Conservation (phyloP, 2,329 filamentous ascomycete genomes). For the Ophiostoma angusticollis region DNA sequence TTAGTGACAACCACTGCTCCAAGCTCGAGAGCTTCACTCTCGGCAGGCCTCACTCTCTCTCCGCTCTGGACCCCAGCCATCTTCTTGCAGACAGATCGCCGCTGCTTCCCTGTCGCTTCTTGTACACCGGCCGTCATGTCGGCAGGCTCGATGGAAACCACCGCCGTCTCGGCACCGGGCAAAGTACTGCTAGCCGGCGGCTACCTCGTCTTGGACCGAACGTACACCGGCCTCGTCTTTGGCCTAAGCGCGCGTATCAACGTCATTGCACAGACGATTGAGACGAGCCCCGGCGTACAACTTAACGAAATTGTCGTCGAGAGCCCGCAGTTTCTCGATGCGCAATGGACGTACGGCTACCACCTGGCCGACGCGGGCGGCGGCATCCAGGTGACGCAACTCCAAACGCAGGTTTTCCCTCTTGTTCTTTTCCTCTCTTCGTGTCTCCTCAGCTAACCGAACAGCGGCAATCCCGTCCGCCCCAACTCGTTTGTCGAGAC, state of each 20-base stretch:
- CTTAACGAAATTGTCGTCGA: conserved; percentile 66
- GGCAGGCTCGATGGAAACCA: conserved; percentile 18
- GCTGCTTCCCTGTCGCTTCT: no score
- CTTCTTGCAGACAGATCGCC: no score
- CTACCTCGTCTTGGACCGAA: conserved; percentile 83
- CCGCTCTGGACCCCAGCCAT: no score
- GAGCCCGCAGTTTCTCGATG: conserved; percentile 82
- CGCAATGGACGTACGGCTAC: conserved; percentile 80
- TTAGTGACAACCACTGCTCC: no score
- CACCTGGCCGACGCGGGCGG: conserved; percentile 55
- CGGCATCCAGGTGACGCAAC: conserved; percentile 70
- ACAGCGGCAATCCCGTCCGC: conserved; percentile 32
- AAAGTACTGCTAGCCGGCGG: conserved; percentile 93
- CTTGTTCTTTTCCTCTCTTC: not conserved
- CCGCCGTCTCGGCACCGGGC: conserved; percentile 76
- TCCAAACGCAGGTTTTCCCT: conserved; percentile 53
- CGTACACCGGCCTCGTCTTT: conserved; percentile 65
- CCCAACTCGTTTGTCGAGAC: conserved; percentile 86
- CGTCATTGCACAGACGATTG: conserved; percentile 44
- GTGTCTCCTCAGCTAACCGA: no score
- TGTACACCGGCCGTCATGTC: no score
- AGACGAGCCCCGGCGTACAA: conserved; percentile 49
- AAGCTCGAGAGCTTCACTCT: no score
- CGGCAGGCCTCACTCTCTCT: no score
- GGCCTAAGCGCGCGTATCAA: conserved; percentile 57